Percentiles rank a stretch among this genome's conserved stretches.
Conservation (phyloP, 2,329 filamentous ascomycete species). For the Aspergillus quadrilineatus region DNA sequence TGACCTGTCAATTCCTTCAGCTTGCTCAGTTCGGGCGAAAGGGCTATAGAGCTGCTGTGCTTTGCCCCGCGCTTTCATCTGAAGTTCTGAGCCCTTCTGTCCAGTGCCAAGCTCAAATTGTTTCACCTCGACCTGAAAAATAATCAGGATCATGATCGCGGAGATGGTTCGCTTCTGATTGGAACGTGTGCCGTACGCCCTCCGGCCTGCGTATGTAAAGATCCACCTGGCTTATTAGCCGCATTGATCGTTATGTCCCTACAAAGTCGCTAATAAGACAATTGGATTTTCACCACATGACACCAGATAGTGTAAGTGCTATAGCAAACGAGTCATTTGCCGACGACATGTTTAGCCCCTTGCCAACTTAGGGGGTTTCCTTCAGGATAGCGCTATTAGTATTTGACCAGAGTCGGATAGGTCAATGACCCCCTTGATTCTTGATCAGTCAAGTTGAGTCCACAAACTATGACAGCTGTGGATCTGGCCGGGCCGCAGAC, state of each 20-base stretch:
- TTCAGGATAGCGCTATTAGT: neutral
- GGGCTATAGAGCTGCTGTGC: neutral
- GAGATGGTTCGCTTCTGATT: neutral
- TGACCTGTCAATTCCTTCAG: neutral
- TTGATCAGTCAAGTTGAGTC: neutral
- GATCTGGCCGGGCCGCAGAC: neutral
- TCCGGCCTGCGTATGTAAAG: too few species aligned
- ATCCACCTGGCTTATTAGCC: too few species aligned
- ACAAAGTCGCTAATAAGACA: too few species aligned
- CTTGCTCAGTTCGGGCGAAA: neutral
- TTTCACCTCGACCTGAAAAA: neutral
- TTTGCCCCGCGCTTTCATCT: neutral
- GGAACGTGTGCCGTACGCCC: neutral
- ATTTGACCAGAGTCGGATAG: neutral
- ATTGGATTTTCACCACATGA: too few species aligned
- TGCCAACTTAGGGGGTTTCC: neutral
- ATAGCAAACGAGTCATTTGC: neutral
- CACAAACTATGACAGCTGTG: neutral
- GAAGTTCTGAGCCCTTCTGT: neutral
- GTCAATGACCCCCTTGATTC: neutral
- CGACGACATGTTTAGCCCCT: neutral
- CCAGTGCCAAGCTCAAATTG: neutral
- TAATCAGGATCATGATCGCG: neutral
- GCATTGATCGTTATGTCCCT: too few species aligned
- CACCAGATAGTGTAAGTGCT: neutral